Evolutionary conservation across 73 alveolate genomes (phyloP).

Genomic region (Symbiodinium natans): DNA sequence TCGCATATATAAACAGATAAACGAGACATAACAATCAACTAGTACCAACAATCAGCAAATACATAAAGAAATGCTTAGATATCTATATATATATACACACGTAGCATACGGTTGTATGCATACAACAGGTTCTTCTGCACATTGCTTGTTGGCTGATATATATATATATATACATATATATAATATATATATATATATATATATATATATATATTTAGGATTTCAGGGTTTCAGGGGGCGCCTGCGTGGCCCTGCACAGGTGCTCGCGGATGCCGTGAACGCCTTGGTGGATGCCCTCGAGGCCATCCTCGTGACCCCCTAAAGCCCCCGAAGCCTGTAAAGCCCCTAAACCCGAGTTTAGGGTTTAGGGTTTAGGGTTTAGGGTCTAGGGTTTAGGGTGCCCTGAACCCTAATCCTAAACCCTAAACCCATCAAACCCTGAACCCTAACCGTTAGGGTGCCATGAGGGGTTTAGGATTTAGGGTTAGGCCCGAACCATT

Average conservation of each 20-base stretch:
- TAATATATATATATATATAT: neutral
- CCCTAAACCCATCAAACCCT: no score
- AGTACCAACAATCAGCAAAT: neutral
- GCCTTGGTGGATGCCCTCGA: slow-evolving; percentile 40
- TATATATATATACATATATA: neutral
- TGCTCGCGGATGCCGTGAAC: slow-evolving; percentile 64
- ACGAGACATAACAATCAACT: neutral
- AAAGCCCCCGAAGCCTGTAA: neutral
- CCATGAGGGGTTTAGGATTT: no score
- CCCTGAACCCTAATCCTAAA: no score
- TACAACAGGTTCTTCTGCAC: no score
- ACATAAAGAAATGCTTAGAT: neutral
- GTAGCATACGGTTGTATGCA: neutral
- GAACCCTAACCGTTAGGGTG: no score
- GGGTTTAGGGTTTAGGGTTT: no score
- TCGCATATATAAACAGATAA: neutral
- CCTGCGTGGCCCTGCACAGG: neutral
- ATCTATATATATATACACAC: neutral
- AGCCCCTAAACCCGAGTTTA: no score
- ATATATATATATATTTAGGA: neutral
- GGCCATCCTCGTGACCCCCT: neutral
- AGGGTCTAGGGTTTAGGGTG: no score
- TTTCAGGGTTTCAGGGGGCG: neutral
- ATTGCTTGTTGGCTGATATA: neutral
- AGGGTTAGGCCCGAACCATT: no score